Percentiles rank a stretch among this genome's conserved stretches.
phyloP scores from a whole-genome alignment of 805 yeast genomes.

The Starmerella kuoi region DNA sequence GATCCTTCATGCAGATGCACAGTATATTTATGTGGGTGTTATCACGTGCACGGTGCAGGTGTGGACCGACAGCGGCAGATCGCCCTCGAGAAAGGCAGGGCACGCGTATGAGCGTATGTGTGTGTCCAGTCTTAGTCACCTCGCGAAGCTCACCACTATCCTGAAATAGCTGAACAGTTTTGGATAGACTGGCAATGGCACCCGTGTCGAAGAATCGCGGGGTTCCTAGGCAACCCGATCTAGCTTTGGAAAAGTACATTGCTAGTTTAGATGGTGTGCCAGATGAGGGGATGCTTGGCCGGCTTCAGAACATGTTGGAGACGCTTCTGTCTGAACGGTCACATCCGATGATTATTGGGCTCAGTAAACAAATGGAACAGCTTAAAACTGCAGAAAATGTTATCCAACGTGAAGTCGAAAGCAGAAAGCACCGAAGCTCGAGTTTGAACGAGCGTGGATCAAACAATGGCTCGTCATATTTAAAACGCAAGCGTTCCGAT shows the following conservation, averaged over 20 bases:
- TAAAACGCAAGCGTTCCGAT: slow-evolving; percentile 1
- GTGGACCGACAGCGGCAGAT: too few relatives aligned
- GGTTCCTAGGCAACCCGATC: slow-evolving; percentile 10
- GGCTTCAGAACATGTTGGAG: slow-evolving; percentile 20
- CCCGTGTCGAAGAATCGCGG: slow-evolving; percentile 9
- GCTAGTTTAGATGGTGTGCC: slow-evolving; percentile 13
- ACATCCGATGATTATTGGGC: slow-evolving; percentile 18
- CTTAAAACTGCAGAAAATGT: slow-evolving; percentile 19
- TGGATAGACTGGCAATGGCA: too few relatives aligned
- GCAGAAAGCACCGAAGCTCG: slow-evolving; percentile 4
- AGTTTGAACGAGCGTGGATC: background rate
- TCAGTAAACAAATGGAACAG: slow-evolving; percentile 20
- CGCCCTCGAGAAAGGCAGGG: too few relatives aligned
- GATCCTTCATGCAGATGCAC: too few relatives aligned
- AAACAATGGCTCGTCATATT: background rate
- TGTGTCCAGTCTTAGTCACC: too few relatives aligned
- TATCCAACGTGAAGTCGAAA: slow-evolving; percentile 17
- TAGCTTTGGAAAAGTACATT: slow-evolving; percentile 9
- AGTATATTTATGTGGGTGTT: too few relatives aligned
- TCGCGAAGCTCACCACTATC: too few relatives aligned
- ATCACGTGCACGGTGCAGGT: too few relatives aligned
- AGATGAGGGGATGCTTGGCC: slow-evolving; percentile 18
- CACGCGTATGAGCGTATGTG: too few relatives aligned
- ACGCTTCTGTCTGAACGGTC: slow-evolving; percentile 20
- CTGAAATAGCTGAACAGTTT: too few relatives aligned